phyloP scores from a whole-genome alignment of 176 grass and related monocot genomes.

The Typha latifolia region DNA sequence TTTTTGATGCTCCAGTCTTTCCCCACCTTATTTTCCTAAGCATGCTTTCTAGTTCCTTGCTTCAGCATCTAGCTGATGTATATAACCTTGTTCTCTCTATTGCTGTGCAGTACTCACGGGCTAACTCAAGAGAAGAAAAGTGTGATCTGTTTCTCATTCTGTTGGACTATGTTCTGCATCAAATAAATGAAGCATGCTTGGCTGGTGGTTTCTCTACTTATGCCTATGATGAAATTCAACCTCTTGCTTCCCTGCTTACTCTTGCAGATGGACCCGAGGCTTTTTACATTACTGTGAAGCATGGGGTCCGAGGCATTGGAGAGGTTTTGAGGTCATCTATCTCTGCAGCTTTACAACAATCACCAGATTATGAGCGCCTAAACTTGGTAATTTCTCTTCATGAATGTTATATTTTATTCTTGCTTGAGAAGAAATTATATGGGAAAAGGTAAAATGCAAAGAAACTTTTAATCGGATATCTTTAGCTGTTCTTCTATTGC shows the following conservation, averaged over 20 bases:
- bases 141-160: slow-evolving; percentile 77
- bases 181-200: slow-evolving; percentile 84
- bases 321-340: slow-evolving; percentile 85
- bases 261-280: slow-evolving; percentile 84
- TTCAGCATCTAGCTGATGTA: background rate
- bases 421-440: too few species aligned
- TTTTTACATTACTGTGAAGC: slow-evolving; percentile 81
- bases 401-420: background rate
- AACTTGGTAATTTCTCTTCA: slow-evolving; percentile 39
- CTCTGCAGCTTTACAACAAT: slow-evolving; percentile 61
- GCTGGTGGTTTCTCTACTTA: slow-evolving; percentile 56
- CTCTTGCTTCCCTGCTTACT: slow-evolving; percentile 69
- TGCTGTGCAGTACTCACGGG: slow-evolving; percentile 79
- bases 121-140: slow-evolving; percentile 86
- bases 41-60: background rate
- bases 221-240: slow-evolving; percentile 69
- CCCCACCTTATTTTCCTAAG: too few species aligned
- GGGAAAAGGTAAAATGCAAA: too few species aligned
- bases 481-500: too few species aligned
- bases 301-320: slow-evolving; percentile 72
- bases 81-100: slow-evolving; percentile 16
- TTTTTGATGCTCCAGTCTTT: too few species aligned
- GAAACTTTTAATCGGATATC: too few species aligned
- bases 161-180: slow-evolving; percentile 82
- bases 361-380: slow-evolving; percentile 59